Conservation (phyloP, 495 filamentous ascomycete genomes). For the Penicillium coprophilum region DNA sequence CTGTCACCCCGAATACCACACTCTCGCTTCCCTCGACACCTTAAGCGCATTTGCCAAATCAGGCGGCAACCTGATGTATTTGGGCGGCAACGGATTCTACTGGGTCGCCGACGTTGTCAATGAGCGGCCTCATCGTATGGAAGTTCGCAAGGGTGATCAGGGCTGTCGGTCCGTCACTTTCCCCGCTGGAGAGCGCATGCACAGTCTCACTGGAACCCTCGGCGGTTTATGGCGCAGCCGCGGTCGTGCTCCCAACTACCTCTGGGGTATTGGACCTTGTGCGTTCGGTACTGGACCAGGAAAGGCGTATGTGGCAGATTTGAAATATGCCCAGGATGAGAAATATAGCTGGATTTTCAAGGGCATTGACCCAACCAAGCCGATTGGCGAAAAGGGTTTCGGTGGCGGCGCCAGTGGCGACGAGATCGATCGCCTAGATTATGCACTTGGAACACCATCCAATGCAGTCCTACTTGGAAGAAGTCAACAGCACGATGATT, state of each 20-base stretch:
- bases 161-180: slow-evolving; percentile 29
- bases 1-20: slow-evolving; percentile 1
- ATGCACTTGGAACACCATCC: slow-evolving; percentile 23
- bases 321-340: not conserved
- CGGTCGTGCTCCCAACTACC: slow-evolving; percentile 28
- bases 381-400: slow-evolving; percentile 18
- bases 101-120: slow-evolving; percentile 11
- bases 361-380: not conserved
- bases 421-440: slow-evolving; percentile 34
- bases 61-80: slow-evolving; percentile 28
- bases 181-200: slow-evolving; percentile 23
- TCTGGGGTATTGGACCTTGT: slow-evolving; percentile 29
- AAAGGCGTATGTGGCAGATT: slow-evolving; percentile 9
- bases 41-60: slow-evolving; percentile 17
- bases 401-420: slow-evolving; percentile 22
- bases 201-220: slow-evolving; percentile 19
- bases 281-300: slow-evolving; percentile 28
- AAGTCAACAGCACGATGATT: slow-evolving; percentile 28
- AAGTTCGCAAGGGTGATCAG: slow-evolving; percentile 32
- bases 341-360: not conserved
- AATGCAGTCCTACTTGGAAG: slow-evolving; percentile 29
- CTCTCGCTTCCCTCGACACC: slow-evolving; percentile 12
- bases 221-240: slow-evolving; percentile 32
- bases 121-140: slow-evolving; percentile 26
- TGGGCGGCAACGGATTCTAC: slow-evolving; percentile 37